These are phyloP conservation scores for Epichloe sp. DNA, from an alignment of 2,329 filamentous ascomycete genomes.

Conservation along the genomic window DNA sequence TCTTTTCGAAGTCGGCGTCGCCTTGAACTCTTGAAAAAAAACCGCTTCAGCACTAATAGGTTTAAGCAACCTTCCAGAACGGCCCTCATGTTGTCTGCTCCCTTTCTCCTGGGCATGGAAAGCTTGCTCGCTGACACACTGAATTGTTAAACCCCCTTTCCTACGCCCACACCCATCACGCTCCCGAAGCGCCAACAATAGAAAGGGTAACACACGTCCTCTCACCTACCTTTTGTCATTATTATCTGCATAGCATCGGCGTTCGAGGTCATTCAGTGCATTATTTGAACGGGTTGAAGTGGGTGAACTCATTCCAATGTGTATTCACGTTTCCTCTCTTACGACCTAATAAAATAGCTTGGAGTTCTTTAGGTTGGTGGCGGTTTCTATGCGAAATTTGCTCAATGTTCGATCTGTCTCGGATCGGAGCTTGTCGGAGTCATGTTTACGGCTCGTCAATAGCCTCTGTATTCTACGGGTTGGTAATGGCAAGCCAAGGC, in stretches of 20 bases:
- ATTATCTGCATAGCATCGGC: slow-evolving; percentile 4
- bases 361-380: not conserved
- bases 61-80: too few relatives aligned
- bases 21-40: slow-evolving; percentile 31
- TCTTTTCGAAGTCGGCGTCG: slow-evolving; percentile 44
- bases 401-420: not conserved
- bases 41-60: too few relatives aligned
- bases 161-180: too few relatives aligned
- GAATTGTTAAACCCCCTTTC: too few relatives aligned
- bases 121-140: too few relatives aligned
- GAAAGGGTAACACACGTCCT: not conserved
- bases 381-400: not conserved
- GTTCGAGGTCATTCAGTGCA: not conserved
- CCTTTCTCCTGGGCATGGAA: too few relatives aligned
- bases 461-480: not conserved
- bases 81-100: too few relatives aligned
- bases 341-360: not conserved
- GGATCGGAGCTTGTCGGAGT: not conserved
- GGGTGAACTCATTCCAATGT: not conserved
- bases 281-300: not conserved
- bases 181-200: not conserved
- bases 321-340: not conserved
- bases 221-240: not conserved
- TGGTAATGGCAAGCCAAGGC: not conserved
- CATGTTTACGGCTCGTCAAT: not conserved